These are phyloP conservation scores for Turnera subulata DNA, from an alignment of 345 rosid genomes.

Conservation along the genomic window DNA sequence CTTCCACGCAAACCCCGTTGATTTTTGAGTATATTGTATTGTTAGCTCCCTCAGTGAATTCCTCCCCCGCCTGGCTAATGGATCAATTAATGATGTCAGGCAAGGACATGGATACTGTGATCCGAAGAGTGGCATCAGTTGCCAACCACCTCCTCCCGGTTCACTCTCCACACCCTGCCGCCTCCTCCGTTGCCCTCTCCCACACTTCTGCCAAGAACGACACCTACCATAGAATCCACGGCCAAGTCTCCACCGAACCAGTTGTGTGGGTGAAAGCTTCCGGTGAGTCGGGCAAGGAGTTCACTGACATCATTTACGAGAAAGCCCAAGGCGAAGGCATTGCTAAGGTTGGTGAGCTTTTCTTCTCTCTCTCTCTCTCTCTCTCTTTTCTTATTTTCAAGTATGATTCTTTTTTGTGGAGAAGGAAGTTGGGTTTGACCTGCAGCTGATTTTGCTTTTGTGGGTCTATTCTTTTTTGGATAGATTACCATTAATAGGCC, in stretches of 20 bases:
- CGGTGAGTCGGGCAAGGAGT: constrained; percentile 35
- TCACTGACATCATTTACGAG: constrained; percentile 73
- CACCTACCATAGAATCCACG: constrained; percentile 70
- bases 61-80: too few species aligned
- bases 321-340: constrained; percentile 82
- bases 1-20: neutral
- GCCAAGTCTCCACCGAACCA: constrained; percentile 48
- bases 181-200: constrained; percentile 26
- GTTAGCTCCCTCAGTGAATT: too few species aligned
- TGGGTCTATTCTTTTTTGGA: neutral
- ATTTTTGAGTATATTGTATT: too few species aligned
- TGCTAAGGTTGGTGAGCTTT: constrained; percentile 74
- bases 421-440: neutral
- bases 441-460: neutral
- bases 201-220: constrained; percentile 48
- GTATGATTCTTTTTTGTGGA: neutral
- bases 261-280: constrained; percentile 60
- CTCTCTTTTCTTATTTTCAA: too few species aligned
- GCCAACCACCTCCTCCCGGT: constrained; percentile 45
- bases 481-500: constrained; percentile 85
- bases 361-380: too few species aligned
- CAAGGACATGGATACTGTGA: constrained; percentile 33
- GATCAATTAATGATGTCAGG: constrained; percentile 4
- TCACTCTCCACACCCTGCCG: neutral
- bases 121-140: constrained; percentile 49